A percentile compares a stretch with the other conserved stretches of the same genome.
phyloP scores from a whole-genome alignment of 202 grass and related monocot species.

The Cymbopogon flexuosus region DNA sequence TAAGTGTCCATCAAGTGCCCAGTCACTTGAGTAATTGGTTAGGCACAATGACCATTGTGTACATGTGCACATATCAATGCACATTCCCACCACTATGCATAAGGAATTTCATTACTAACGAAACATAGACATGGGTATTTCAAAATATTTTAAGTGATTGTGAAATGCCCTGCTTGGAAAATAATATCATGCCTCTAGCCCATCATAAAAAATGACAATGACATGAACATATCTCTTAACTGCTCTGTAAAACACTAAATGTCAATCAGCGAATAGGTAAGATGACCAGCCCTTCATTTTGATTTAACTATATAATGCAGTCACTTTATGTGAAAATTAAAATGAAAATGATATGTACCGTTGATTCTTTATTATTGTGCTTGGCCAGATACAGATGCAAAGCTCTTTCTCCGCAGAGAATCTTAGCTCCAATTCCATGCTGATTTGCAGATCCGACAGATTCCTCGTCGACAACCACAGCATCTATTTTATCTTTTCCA shows the following conservation, averaged over 20 bases:
- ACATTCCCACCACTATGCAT: not conserved
- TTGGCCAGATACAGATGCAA: slow-evolving; percentile 44
- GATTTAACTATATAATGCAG: not conserved
- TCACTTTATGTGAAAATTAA: not conserved
- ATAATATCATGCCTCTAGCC: not conserved
- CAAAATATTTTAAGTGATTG: not conserved
- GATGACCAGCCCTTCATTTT: not conserved
- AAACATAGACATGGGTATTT: not conserved
- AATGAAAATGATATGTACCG: not conserved
- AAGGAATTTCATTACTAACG: not conserved
- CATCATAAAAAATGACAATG: not conserved
- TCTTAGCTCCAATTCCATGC: slow-evolving; percentile 50
- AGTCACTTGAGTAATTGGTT: not conserved
- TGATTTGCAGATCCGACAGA: slow-evolving; percentile 43
- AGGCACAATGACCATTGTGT: not conserved
- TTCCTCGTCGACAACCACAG: slow-evolving; percentile 58
- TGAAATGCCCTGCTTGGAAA: not conserved
- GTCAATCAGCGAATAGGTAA: not conserved
- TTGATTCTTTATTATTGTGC: slow-evolving; percentile 28
- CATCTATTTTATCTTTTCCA: slow-evolving; percentile 61
- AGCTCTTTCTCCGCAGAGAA: slow-evolving; percentile 58
- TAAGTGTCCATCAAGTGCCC: not conserved
- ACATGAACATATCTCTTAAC: not conserved
- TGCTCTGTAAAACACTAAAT: not conserved
- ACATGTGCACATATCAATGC: not conserved